Evolutionary conservation across 257 asterid genomes (phyloP), one percentile per base, ranked within the genome.

Genomic region (Leonotis leonurus): DNA sequence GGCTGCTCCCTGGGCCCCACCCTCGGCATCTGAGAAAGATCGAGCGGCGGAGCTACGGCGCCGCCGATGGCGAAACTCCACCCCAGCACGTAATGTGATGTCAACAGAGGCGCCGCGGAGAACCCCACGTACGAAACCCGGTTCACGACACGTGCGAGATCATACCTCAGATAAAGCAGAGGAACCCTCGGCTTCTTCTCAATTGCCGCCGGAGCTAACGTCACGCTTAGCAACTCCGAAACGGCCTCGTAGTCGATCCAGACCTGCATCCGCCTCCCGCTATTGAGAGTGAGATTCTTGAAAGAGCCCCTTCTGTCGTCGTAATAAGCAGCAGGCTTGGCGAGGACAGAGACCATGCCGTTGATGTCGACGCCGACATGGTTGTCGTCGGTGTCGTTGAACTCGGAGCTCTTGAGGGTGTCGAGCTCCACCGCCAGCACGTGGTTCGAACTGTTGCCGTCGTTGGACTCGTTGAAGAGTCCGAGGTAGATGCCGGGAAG

Each of bases 371-470:
- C 62, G 0, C 90, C 92, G 14, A 80, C 85, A 43, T 84, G 93
- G 43, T 87, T 84, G 16, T 70, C 81, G 48, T 84, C 33, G 1
- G 56, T 78, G 57, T 87, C 90, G 6, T 36, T 22, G 13, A 81
- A 77, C 26, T 80, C 90, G 0, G 29, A 0, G 61, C 74, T 82
- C 54, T 45, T 71, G 37, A 80, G 30, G 8, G 93, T 82, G 26
- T 87, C 95, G 18, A 84, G 75, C 62, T 87, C 95, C 8, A 87
- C 79, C 0, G 88, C 89, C 4, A 84, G 50, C 0, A 87, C 70
- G 46, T 84, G 88, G 39, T 84, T 87, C 7, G 82, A 70, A 1
- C 3, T 1, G 29, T 73, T 70, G 1, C 90, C 95, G 14, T 73
- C 70, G 71, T 77, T 82, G 40, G 75, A 24, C 3, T 57, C 70